Percentiles rank a stretch among this genome's conserved stretches.
phyloP scores from a whole-genome alignment of 108 stramenopile genomes.

The Skeletonema menzelii region DNA sequence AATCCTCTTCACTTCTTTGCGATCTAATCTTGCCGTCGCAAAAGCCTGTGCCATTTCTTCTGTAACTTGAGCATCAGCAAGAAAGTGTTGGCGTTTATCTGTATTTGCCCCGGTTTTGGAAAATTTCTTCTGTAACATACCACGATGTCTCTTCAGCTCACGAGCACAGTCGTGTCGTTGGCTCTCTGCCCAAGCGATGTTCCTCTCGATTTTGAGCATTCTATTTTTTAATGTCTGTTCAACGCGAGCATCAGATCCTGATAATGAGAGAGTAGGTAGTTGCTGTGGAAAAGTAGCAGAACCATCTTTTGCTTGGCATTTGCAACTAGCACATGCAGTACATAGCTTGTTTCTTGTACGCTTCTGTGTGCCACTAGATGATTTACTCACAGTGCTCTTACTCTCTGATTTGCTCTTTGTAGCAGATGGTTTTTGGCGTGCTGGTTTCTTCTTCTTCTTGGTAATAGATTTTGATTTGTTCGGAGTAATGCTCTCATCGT shows the following conservation, averaged over 20 bases:
- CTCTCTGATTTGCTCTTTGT: background rate
- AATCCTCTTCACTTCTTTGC: conserved; percentile 8
- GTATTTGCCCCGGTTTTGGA: conserved; percentile 1
- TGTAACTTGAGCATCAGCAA: conserved; percentile 27
- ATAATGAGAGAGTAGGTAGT: conserved; percentile 10
- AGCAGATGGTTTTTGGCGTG: background rate
- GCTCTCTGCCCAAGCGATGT: conserved; percentile 27
- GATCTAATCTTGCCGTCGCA: background rate
- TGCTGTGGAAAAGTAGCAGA: conserved; percentile 10
- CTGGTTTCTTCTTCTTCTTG: conserved; percentile 2
- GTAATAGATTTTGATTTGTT: background rate
- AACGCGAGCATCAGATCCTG: conserved; percentile 30
- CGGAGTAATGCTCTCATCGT: background rate
- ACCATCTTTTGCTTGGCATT: conserved; percentile 23
- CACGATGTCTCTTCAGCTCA: conserved; percentile 30
- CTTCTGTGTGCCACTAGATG: background rate
- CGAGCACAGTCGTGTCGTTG: conserved; percentile 27
- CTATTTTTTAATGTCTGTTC: conserved; percentile 38
- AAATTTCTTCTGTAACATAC: conserved; percentile 27
- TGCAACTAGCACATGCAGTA: conserved; percentile 32
- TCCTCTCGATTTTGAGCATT: conserved; percentile 31
- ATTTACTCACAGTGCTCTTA: background rate
- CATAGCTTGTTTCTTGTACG: conserved; percentile 1
- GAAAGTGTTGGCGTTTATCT: conserved; percentile 18
- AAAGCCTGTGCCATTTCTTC: conserved; percentile 5